Evolutionary conservation across 2,329 filamentous ascomycete species (phyloP), one percentile per base, ranked within the genome.

Genomic region (Paracoccidioides lutzii): DNA sequence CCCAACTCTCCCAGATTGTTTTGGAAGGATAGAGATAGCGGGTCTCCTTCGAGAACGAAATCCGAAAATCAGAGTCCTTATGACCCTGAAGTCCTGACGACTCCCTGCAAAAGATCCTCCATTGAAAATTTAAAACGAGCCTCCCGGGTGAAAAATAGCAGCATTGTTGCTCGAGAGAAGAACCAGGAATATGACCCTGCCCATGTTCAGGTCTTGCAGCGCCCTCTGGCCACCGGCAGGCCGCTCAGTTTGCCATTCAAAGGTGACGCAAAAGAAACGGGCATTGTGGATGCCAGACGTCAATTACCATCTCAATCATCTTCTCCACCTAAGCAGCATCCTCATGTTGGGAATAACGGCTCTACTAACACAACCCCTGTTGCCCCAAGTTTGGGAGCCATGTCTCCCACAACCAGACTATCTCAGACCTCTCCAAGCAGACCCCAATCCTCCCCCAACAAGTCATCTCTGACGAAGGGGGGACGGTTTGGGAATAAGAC

Each of bases 121-220:
- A 90, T 98, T 62, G 93, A 98, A 78, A 90, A 90, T 66, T 79
- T 98, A 58, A 94, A 96, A 75, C 88, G 85, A 69, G 90, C 90
- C 37, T 95, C 91, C 55, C 87, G 93, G 58, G 93, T 98, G 65
- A 95, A 91, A 79, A 97, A 95, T 76, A 96, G 91, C 79, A 95
- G 85, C 74, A 96, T 97, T 78, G 88, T 95, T 69, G 90, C 89
- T 44, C 85, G 90, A 55, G 90, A 96, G 73, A 86, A 90, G 67
- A 90, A 90, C 73, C 83, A 90, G 69, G 87, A 94, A 75, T 96
- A 96, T 76, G 89, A 96, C 70, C 89, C 90, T 33, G 80, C 85
- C 55, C 81, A 82, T 61, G 73, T 90, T 55, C 85, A 87, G 48
- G 78, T 87, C 57, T 80, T 95, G 59, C 88, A 97, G 73, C 82